Evolutionary conservation across 2,329 filamentous ascomycete species (phyloP), one percentile per base, ranked within the genome.

Genomic region (Hortaea sp.): DNA sequence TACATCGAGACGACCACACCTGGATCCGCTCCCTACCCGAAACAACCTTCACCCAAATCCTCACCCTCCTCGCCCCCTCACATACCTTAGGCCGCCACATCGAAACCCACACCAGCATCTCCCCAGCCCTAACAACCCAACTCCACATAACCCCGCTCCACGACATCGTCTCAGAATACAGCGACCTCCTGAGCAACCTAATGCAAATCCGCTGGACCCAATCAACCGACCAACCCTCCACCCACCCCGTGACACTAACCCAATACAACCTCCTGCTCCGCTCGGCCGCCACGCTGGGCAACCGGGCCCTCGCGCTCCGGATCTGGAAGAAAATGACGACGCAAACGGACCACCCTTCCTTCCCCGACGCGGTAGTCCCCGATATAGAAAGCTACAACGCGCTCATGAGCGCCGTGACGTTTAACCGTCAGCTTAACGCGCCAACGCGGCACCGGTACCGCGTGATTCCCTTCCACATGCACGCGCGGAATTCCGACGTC

Each of bases 41-140:
- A 1, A 67, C 73, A 1, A 73, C 73, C 1, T 81, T 88, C 57
- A 77, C 79, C 1, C 79, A 84, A 51, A 73, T 84, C 7, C 61
- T 89, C 29, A 72, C 74, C 31, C 69, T 73, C 5, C 63, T 88
- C 6, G 79, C 85, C 47, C 82, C 84, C 0, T 56, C 63, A 27
- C 63, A 74, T 52, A 73, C 76, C 49, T 53, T 78, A 37, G 62
- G 66, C 27, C 66, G 67, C 1, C 68, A 71, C 53, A 65, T 75
- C 4, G 57, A 63, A 20, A 63, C 79, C 12, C 68, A 75, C 44
- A 59, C 64, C 13, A 63, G 73, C 9, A 59, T 78, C 13, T 80
- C 82, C 58, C 60, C 70, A 3, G 64, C 66, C 7, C 58, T 71
- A 32, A 66, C 69, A 11, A 49, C 72, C 12, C 10, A 72, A 62